Evolutionary conservation across 2,329 filamentous ascomycete genomes (phyloP).

Genomic region (Colletotrichum sansevieriae): DNA sequence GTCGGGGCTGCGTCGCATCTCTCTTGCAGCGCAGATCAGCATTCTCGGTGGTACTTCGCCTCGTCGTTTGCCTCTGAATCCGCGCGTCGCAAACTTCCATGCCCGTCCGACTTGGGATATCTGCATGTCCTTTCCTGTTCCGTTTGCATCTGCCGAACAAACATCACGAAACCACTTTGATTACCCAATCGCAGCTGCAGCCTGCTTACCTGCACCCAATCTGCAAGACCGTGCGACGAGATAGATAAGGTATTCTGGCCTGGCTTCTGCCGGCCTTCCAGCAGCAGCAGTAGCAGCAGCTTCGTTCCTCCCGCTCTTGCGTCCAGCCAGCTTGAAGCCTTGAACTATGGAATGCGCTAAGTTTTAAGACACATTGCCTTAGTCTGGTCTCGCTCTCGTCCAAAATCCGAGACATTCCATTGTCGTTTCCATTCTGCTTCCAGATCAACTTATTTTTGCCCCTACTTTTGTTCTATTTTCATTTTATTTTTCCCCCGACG

Average conservation of each 20-base stretch:
- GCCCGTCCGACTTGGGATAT: not conserved
- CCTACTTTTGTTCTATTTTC: not conserved
- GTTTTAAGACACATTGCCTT: constrained; percentile 16
- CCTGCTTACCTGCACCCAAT: not conserved
- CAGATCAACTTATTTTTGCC: constrained; percentile 34
- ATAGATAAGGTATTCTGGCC: not conserved
- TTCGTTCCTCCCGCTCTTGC: not conserved
- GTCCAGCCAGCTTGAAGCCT: too few relatives aligned
- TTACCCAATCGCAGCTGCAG: not conserved
- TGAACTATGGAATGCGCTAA: constrained; percentile 24
- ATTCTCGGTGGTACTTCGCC: constrained; percentile 12
- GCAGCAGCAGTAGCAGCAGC: not conserved
- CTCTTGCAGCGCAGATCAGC: constrained; percentile 7
- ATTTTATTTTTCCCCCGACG: not conserved
- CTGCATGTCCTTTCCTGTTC: not conserved
- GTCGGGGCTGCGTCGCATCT: constrained; percentile 12
- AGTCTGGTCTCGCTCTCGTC: constrained; percentile 27
- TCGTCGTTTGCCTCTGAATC: constrained; percentile 2
- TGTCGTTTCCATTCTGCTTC: constrained; percentile 27
- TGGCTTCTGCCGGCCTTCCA: not conserved
- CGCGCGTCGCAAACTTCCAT: constrained; percentile 9
- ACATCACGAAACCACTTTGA: not conserved
- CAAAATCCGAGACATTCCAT: constrained; percentile 36
- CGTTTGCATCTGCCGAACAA: constrained; percentile 11
- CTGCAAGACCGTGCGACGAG: not conserved